Conservation (phyloP, 2,329 filamentous ascomycete species). For the Karstenula rhodostoma region DNA sequence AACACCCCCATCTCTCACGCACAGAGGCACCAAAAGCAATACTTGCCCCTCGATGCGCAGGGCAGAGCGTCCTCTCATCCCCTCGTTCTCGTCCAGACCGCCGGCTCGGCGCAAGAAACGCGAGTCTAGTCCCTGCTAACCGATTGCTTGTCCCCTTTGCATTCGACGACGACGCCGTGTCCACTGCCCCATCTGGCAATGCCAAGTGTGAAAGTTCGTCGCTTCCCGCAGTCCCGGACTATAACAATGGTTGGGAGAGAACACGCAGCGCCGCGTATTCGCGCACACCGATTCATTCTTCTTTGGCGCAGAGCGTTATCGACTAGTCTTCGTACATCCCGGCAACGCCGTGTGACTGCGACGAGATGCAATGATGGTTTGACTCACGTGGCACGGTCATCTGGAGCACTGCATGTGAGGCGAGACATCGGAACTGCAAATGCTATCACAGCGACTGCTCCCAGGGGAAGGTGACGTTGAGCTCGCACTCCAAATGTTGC, state of each 20-base stretch:
- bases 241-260: background rate
- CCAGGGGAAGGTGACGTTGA: background rate
- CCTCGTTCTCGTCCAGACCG: background rate
- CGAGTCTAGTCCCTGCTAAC: background rate
- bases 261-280: background rate
- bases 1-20: background rate
- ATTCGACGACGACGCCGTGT: constrained; percentile 8
- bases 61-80: constrained; percentile 5
- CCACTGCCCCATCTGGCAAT: background rate
- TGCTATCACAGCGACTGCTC: background rate
- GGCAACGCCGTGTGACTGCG: constrained; percentile 1
- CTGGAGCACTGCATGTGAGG: background rate
- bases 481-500: background rate
- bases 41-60: constrained; percentile 9
- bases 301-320: background rate
- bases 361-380: background rate
- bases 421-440: background rate
- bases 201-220: background rate
- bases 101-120: background rate
- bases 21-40: constrained; percentile 2
- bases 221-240: background rate
- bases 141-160: constrained; percentile 1
- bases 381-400: background rate
- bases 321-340: background rate
- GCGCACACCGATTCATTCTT: background rate